Conservation (phyloP, 257 asterid genomes). For the Misopates orontium region DNA sequence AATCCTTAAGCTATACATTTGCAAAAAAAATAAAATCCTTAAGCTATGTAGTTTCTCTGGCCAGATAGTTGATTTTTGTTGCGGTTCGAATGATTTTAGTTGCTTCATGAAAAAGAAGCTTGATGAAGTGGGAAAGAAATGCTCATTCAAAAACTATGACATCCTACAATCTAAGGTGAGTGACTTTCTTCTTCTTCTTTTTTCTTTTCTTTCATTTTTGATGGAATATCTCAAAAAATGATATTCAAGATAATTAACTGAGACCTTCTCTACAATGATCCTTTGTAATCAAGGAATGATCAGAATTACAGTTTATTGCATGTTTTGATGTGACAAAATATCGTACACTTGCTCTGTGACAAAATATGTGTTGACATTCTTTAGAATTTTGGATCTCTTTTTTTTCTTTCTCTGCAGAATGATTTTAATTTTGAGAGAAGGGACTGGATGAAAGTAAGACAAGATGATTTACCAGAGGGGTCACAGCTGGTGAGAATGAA, state of each 20-base stretch:
- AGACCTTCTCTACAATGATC: neutral
- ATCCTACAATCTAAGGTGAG: slow-evolving; percentile 63
- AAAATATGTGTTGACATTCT: slow-evolving; percentile 1
- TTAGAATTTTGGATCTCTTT: slow-evolving; percentile 11
- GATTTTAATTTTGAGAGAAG: slow-evolving; percentile 79
- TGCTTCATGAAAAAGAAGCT: slow-evolving; percentile 74
- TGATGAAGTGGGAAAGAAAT: slow-evolving; percentile 58
- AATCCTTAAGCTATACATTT: too few species aligned
- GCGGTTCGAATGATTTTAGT: slow-evolving; percentile 93
- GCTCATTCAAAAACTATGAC: slow-evolving; percentile 81
- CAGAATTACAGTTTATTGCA: neutral
- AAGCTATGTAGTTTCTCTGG: slow-evolving; percentile 29
- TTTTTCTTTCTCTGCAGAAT: slow-evolving; percentile 46
- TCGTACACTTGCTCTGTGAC: neutral
- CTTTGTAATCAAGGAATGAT: neutral
- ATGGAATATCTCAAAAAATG: neutral
- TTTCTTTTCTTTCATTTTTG: neutral
- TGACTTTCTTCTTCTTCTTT: slow-evolving; percentile 1
- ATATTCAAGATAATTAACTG: neutral
- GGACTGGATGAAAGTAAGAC: slow-evolving; percentile 72
- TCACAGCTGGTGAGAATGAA: slow-evolving; percentile 64
- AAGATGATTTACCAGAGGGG: slow-evolving; percentile 65
- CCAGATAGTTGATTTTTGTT: slow-evolving; percentile 93
- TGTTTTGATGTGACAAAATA: too few species aligned
- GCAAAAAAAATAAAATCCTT: too few species aligned